A percentile compares a stretch with the other conserved stretches of the same genome.
These are phyloP conservation scores for Cairneyella variabilis DNA, from an alignment of 495 filamentous ascomycete species.

Conservation along the genomic window DNA sequence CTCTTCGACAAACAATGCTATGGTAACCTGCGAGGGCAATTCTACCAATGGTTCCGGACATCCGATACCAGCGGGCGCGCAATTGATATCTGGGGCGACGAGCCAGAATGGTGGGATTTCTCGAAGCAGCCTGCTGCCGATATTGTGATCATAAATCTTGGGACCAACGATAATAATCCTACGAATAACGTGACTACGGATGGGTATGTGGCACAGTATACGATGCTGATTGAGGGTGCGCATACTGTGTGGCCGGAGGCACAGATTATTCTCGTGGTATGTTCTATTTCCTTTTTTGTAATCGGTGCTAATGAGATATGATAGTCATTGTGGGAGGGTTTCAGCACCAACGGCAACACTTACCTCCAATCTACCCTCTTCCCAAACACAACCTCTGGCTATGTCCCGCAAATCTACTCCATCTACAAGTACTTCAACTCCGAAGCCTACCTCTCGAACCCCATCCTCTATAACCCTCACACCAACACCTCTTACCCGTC, in stretches of 20 bases:
- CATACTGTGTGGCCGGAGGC: slow-evolving; percentile 60
- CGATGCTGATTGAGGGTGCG: slow-evolving; percentile 55
- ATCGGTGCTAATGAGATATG: background rate
- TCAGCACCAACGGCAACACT: slow-evolving; percentile 47
- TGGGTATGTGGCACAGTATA: slow-evolving; percentile 53
- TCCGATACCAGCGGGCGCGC: slow-evolving; percentile 56
- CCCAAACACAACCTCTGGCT: slow-evolving; percentile 26
- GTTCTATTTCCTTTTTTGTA: slow-evolving; percentile 8
- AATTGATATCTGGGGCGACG: slow-evolving; percentile 44
- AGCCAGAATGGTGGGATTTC: slow-evolving; percentile 59
- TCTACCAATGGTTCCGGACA: slow-evolving; percentile 64
- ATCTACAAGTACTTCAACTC: slow-evolving; percentile 57
- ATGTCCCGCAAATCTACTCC: slow-evolving; percentile 48
- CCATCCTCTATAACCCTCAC: slow-evolving; percentile 38
- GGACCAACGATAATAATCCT: slow-evolving; percentile 62
- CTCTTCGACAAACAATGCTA: slow-evolving; percentile 56
- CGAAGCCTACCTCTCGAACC: slow-evolving; percentile 38
- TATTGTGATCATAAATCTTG: slow-evolving; percentile 64
- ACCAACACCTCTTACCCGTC: slow-evolving; percentile 36
- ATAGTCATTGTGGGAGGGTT: slow-evolving; percentile 63
- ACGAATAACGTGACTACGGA: slow-evolving; percentile 52
- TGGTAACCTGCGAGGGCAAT: slow-evolving; percentile 49
- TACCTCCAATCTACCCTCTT: slow-evolving; percentile 37
- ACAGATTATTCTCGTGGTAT: slow-evolving; percentile 59
- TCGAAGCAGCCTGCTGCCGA: slow-evolving; percentile 55